A percentile compares a stretch with the other conserved stretches of the same genome.
Conservation (phyloP, 495 filamentous ascomycete species). For the Xylaria nigripes region DNA sequence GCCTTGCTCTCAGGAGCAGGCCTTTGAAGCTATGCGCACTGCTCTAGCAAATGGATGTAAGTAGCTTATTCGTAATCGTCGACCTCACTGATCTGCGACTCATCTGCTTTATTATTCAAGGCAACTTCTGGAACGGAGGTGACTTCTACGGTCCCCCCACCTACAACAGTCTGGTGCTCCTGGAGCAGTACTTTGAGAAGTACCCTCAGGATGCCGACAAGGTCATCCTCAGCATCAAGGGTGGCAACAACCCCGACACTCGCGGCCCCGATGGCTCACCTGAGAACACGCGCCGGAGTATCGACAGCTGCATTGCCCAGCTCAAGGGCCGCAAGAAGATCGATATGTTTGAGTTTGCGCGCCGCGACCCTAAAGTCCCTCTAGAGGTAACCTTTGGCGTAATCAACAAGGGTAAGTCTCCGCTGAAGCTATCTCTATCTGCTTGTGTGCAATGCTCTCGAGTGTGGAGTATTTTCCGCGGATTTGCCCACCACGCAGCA, state of each 20-base stretch:
- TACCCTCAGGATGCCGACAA: conserved; percentile 61
- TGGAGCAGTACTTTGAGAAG: conserved; percentile 56
- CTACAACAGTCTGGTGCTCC: conserved; percentile 56
- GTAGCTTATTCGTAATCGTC: not conserved
- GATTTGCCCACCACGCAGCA: not conserved
- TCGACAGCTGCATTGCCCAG: conserved; percentile 57
- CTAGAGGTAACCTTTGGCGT: conserved; percentile 42
- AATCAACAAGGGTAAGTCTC: conserved; percentile 35
- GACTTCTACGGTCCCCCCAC: conserved; percentile 70
- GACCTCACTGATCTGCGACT: too few species aligned
- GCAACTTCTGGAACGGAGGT: conserved; percentile 71
- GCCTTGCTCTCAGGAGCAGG: conserved; percentile 49
- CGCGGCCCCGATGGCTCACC: conserved; percentile 48
- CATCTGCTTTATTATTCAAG: conserved; percentile 28
- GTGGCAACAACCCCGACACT: conserved; percentile 36
- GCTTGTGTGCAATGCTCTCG: not conserved
- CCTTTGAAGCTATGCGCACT: conserved; percentile 59
- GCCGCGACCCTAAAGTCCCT: conserved; percentile 55
- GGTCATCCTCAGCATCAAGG: conserved; percentile 59
- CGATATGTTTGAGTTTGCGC: conserved; percentile 71
- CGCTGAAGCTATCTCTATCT: not conserved
- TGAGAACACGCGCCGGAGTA: conserved; percentile 52
- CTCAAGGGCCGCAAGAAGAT: conserved; percentile 68
- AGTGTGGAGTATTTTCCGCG: not conserved
- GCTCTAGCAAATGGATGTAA: conserved; percentile 34